Percentiles rank a stretch among this genome's conserved stretches.
phyloP scores from a whole-genome alignment of 306 rosid species.

The Prinsepia uniflora region DNA sequence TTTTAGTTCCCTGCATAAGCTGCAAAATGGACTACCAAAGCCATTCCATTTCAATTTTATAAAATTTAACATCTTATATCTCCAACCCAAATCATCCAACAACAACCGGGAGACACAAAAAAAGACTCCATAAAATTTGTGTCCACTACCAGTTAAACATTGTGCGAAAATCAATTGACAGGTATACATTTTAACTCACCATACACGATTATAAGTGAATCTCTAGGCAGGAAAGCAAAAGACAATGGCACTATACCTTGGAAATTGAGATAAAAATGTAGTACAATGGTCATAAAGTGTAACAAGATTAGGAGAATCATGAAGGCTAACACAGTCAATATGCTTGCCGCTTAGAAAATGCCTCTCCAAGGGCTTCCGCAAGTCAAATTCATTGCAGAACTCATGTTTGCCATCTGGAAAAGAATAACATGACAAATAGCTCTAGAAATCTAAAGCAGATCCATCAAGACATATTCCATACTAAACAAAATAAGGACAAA shows the following conservation, averaged over 20 bases:
- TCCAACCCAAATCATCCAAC: not conserved
- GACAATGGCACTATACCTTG: constrained; percentile 44
- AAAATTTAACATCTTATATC: not conserved
- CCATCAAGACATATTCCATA: not conserved
- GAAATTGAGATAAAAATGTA: constrained; percentile 57
- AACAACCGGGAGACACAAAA: not conserved
- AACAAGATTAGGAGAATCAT: constrained; percentile 53
- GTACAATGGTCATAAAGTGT: constrained; percentile 58
- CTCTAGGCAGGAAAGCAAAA: constrained; percentile 2
- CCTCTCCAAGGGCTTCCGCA: constrained; percentile 74
- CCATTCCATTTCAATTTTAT: not conserved
- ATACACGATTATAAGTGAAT: constrained; percentile 3
- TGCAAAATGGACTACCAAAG: not conserved
- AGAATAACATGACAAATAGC: not conserved
- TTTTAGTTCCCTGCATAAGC: not conserved
- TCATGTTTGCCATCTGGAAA: constrained; percentile 53
- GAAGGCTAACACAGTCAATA: constrained; percentile 67
- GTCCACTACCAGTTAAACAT: constrained; percentile 4
- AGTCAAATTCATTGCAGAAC: constrained; percentile 77
- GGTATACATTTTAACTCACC: not conserved
- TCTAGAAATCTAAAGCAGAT: not conserved
- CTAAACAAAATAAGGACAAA: constrained; percentile 8
- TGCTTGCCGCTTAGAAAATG: constrained; percentile 49
- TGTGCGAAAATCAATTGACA: not conserved
- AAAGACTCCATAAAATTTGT: not conserved